Evolutionary conservation across 306 rosid species (phyloP).

Genomic region (Hippophae gyantsensis): DNA sequence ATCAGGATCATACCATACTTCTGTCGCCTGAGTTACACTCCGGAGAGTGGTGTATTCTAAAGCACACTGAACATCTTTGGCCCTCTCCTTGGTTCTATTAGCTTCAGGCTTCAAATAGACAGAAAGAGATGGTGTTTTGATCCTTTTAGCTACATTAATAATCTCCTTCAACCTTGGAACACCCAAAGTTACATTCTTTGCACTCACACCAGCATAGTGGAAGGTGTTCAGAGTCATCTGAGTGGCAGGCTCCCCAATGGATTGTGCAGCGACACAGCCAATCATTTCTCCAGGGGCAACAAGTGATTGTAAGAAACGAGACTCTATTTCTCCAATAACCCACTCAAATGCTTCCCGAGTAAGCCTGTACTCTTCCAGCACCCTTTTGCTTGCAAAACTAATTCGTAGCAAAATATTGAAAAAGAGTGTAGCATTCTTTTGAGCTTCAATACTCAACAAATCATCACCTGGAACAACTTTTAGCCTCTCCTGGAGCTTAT

Average conservation of each 20-base stretch:
- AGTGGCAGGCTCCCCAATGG: conserved; percentile 98
- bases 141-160: conserved; percentile 92
- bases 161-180: conserved; percentile 98
- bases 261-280: conserved; percentile 97
- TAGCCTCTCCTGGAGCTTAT: conserved; percentile 93
- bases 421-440: conserved; percentile 89
- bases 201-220: conserved; percentile 99
- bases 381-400: conserved; percentile 93
- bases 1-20: conserved; percentile 98
- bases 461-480: conserved; percentile 98
- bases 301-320: conserved; percentile 90
- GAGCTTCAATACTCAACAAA: conserved; percentile 84
- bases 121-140: conserved; percentile 91
- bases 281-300: conserved; percentile 99
- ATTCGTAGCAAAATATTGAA: conserved; percentile 89
- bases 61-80: conserved; percentile 96
- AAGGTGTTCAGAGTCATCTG: conserved; percentile 99
- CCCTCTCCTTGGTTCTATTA: conserved; percentile 82
- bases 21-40: conserved; percentile 98
- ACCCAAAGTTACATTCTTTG: conserved; percentile 96
- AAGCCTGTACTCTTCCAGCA: conserved; percentile 89
- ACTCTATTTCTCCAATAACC: conserved; percentile 95
- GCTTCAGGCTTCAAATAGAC: conserved; percentile 81
- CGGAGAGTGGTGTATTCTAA: conserved; percentile 93
- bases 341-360: conserved; percentile 98